Evolutionary conservation across 192 early-diverging fungal genomes (phyloP).

Genomic region (Phlyctochytrium arcticum): DNA sequence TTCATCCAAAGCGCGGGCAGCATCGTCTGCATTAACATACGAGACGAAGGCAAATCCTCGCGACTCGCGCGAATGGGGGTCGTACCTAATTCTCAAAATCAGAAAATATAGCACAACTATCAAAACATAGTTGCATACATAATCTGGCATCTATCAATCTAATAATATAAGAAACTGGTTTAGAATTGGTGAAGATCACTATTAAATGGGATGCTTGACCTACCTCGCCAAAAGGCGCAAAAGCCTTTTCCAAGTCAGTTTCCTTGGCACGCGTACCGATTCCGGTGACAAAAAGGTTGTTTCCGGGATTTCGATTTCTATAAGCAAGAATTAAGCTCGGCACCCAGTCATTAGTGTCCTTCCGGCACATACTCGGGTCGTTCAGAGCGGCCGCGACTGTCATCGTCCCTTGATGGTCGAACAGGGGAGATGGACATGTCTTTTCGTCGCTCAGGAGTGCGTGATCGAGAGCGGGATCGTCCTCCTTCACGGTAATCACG

Average conservation of each 20-base stretch:
- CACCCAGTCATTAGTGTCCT: background rate
- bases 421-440: background rate
- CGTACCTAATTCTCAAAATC: constrained; percentile 64
- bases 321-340: background rate
- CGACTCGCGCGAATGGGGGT: constrained; percentile 75
- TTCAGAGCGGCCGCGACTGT: background rate
- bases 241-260: constrained; percentile 63
- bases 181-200: background rate
- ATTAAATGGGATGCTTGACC: too few species aligned
- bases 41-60: constrained; percentile 54
- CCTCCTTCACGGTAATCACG: background rate
- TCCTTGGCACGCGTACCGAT: constrained; percentile 56
- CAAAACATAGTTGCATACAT: background rate
- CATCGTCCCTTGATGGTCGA: background rate
- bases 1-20: constrained; percentile 34
- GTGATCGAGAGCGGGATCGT: constrained; percentile 6
- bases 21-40: constrained; percentile 32
- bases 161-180: background rate
- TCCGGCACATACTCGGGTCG: background rate
- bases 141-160: background rate
- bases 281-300: constrained; percentile 73
- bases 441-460: background rate
- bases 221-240: constrained; percentile 61
- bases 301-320: constrained; percentile 17
- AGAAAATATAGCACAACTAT: background rate